Evolutionary conservation across 2,329 filamentous ascomycete species (phyloP), one percentile per base, ranked within the genome.

Genomic region (Byssochlamys sp.): DNA sequence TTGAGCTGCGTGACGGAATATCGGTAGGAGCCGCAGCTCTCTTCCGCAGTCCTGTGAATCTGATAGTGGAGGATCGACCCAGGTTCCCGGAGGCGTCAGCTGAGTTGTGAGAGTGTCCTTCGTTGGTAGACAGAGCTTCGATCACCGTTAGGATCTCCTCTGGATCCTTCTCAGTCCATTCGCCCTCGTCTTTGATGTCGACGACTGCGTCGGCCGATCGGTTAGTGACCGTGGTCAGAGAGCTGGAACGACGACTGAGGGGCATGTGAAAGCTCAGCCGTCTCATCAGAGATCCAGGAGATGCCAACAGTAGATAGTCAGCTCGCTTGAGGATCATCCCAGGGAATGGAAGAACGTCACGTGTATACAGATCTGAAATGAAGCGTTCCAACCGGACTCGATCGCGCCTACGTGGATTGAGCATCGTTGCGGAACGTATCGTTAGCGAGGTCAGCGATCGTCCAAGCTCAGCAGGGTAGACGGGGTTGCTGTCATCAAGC

Each of bases 231-330:
- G 64, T 62, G 24, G 75, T 73, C 52, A 79, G 65, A 62, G 86
- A 89, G 45, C 78, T 79, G 0, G 88, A 88, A 58, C 87, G 84
- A 64, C 86, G 88, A 39, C 84, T 82, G 67, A 95, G 91, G 53
- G 87, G 87, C 63, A 83, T 87, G 12, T 88, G 82, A 66, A 90
- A 86, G 72, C 89, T 95, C 61, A 96, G 81, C 69, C 91, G 95
- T 55, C 91, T 83, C 77, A 96, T 95, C 67, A 96, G 84, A 0
- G 89, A 89, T 35, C 89, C 90, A 11, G 91, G 89, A 0, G 89
- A 89, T 39, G 89, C 90, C 11, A 91, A 89, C 52, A 94, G 86
- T 2, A 90, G 77, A 66, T 88, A 84, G 65, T 95, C 88, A 75
- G 76, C 84, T 71, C 70, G 83, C 71, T 75, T 85, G 71, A 73